Evolutionary conservation across 495 filamentous ascomycete genomes (phyloP).

Genomic region (Trichoderma erinaceum): DNA sequence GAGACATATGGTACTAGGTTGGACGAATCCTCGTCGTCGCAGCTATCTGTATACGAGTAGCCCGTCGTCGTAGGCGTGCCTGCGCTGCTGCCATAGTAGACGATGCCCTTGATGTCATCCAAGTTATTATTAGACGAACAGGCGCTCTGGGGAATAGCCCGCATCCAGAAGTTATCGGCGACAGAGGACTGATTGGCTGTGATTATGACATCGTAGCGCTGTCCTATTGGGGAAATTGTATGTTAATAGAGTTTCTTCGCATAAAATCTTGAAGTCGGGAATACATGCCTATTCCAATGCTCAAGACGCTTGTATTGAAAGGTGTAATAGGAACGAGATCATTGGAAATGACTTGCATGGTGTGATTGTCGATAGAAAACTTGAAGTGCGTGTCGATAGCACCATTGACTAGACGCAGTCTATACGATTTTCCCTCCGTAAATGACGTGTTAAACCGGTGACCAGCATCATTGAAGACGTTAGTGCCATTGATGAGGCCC

Average conservation of each 20-base stretch:
- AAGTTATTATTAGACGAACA: slow-evolving; percentile 22
- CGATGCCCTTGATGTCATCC: slow-evolving; percentile 27
- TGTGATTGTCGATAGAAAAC: slow-evolving; percentile 49
- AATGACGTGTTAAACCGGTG: slow-evolving; percentile 37
- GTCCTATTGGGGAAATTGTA: slow-evolving; percentile 19
- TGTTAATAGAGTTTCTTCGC: neutral
- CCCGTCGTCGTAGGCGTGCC: slow-evolving; percentile 25
- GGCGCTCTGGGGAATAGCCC: slow-evolving; percentile 29
- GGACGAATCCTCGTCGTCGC: slow-evolving; percentile 27
- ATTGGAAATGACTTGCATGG: slow-evolving; percentile 45
- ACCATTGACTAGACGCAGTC: slow-evolving; percentile 52
- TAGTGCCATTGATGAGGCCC: slow-evolving; percentile 48
- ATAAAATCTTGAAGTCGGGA: neutral
- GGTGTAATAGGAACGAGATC: slow-evolving; percentile 50
- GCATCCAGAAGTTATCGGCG: slow-evolving; percentile 54
- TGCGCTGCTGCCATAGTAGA: slow-evolving; percentile 39
- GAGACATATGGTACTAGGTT: slow-evolving; percentile 33
- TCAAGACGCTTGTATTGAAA: slow-evolving; percentile 34
- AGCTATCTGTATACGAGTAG: slow-evolving; percentile 22
- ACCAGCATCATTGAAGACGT: slow-evolving; percentile 34
- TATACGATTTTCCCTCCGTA: slow-evolving; percentile 40
- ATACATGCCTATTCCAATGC: slow-evolving; percentile 49
- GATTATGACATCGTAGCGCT: slow-evolving; percentile 66
- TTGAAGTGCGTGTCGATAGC: slow-evolving; percentile 45
- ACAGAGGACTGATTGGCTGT: slow-evolving; percentile 43